phyloP scores from a whole-genome alignment of 768 basidiomycete species.

The Cystobasidium onofrii region DNA sequence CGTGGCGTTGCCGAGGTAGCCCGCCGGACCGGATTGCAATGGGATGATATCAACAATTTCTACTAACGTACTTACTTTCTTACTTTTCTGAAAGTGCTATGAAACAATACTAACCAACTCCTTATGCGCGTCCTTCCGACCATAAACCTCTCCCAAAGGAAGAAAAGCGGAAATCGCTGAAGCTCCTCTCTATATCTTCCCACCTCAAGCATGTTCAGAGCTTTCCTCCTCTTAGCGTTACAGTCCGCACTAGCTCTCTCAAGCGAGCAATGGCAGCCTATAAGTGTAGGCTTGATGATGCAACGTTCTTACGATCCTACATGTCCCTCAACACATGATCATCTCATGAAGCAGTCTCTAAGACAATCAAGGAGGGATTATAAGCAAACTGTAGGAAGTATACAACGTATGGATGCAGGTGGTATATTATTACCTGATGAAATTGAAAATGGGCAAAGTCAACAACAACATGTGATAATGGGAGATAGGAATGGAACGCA shows the following conservation, averaged over 20 bases:
- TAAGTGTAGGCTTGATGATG: conserved; percentile 15
- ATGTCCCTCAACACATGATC: background rate
- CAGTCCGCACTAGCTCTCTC: background rate
- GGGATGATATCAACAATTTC: too few relatives aligned
- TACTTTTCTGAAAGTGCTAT: too few relatives aligned
- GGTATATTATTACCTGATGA: background rate
- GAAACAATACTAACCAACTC: too few relatives aligned
- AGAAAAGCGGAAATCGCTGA: too few relatives aligned
- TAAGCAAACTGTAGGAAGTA: conserved; percentile 5
- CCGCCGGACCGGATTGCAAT: background rate
- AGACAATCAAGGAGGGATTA: background rate
- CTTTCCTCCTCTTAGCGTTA: background rate
- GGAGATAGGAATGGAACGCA: background rate
- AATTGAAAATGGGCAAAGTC: background rate
- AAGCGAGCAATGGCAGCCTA: background rate
- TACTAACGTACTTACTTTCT: too few relatives aligned
- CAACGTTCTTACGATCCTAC: background rate
- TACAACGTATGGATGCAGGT: background rate
- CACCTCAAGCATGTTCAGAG: background rate
- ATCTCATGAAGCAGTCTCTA: background rate
- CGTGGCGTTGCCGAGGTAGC: background rate
- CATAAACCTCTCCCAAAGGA: too few relatives aligned
- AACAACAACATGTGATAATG: background rate
- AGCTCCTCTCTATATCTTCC: too few relatives aligned
- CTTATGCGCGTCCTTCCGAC: too few relatives aligned